Evolutionary conservation across 2,329 filamentous ascomycete species (phyloP), one percentile per base, ranked within the genome.

Genomic region (Dothideomycetes sp.): DNA sequence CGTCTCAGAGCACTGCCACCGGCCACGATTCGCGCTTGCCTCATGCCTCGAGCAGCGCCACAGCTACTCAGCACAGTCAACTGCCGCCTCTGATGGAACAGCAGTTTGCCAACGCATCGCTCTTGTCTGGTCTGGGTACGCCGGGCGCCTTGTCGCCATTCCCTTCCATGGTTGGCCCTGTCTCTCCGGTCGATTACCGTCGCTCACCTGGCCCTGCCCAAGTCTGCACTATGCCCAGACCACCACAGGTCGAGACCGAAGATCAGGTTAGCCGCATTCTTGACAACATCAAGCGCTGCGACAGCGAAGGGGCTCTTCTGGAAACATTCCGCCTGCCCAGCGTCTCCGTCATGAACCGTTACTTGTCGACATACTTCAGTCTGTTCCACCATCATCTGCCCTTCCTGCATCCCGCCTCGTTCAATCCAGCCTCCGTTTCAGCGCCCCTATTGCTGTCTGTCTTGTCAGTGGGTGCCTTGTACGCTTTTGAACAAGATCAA

Each of bases 311-410:
- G 55, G 80, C 83, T 32, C 80, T 95, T 43, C 79, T 87, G 12
- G 86, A 93, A 43, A 87, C 84, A 44, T 95, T 96, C 71, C 82
- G 86, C 49, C 74, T 96, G 32, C 91, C 91, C 5, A 80, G 74
- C 50, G 73, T 87, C 24, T 73, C 78, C 24, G 82, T 84, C 2
- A 67, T 96, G 59, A 96, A 98, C 65, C 78, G 87, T 48, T 94
- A 94, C 62, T 69, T 98, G 47, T 84, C 87, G 45, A 94, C 89
- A 1, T 98, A 96, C 70, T 98, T 96, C 63, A 87, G 84, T 59
- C 70, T 95, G 54, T 98, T 96, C 65, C 91, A 98, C 58, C 91
- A 94, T 55, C 91, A 98, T 58, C 66, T 96, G 57, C 91, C 91
- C 1, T 96, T 98, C 68, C 64, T 98, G 58, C 91, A 98, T 57